These are phyloP conservation scores for Friedmanniomyces endolithicus DNA, from an alignment of 495 filamentous ascomycete species.

Conservation along the genomic window DNA sequence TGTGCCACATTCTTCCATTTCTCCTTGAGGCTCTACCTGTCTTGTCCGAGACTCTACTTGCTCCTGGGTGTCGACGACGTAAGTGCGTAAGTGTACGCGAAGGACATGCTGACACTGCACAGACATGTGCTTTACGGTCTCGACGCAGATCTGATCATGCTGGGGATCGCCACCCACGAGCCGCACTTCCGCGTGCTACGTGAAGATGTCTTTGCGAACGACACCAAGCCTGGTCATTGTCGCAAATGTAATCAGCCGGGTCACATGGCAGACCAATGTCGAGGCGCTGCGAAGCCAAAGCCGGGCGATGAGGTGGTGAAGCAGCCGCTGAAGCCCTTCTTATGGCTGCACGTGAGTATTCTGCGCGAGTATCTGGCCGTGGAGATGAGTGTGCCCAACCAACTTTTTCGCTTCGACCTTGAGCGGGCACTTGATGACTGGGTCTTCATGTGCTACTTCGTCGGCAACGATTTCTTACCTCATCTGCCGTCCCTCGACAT, in stretches of 20 bases:
- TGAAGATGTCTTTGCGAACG: slow-evolving; percentile 92
- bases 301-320: slow-evolving; percentile 56
- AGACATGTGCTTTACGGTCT: slow-evolving; percentile 24
- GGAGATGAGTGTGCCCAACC: slow-evolving; percentile 71
- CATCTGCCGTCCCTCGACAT: slow-evolving; percentile 95
- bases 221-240: slow-evolving; percentile 68
- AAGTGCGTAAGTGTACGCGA: neutral
- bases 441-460: slow-evolving; percentile 99
- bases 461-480: slow-evolving; percentile 97
- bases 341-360: slow-evolving; percentile 91
- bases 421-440: slow-evolving; percentile 97
- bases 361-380: slow-evolving; percentile 86
- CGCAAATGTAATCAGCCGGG: slow-evolving; percentile 80
- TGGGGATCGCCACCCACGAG: slow-evolving; percentile 92
- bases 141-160: slow-evolving; percentile 97
- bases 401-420: slow-evolving; percentile 72
- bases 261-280: slow-evolving; percentile 73
- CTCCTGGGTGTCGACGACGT: neutral
- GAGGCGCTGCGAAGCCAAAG: slow-evolving; percentile 71
- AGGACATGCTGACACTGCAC: slow-evolving; percentile 4
- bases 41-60: slow-evolving; percentile 2
- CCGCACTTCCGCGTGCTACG: slow-evolving; percentile 93
- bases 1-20: slow-evolving; percentile 49
- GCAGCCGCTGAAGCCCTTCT: slow-evolving; percentile 70
- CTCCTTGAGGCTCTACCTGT: slow-evolving; percentile 7